Conservation (phyloP, 2,329 filamentous ascomycete genomes). For the Onygenales sp. region DNA sequence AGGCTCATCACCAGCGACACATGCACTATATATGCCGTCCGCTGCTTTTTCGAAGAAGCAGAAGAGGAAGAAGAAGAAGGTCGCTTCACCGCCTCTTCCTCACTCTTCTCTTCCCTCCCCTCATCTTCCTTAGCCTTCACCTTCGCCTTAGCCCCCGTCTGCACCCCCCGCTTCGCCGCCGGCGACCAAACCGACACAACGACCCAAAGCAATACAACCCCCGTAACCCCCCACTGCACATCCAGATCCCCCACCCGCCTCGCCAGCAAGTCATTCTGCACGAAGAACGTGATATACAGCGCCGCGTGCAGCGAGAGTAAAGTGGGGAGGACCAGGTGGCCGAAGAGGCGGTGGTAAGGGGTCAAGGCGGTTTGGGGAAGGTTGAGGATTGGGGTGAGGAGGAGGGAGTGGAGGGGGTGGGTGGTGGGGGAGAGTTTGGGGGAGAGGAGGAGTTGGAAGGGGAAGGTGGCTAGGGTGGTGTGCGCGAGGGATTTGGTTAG, state of each 20-base stretch:
- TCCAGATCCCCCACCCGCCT: constrained; percentile 49
- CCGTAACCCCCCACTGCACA: constrained; percentile 47
- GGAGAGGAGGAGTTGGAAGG: constrained; percentile 49
- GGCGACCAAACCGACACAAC: constrained; percentile 39
- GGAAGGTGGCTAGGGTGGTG: constrained; percentile 50
- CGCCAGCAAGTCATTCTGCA: constrained; percentile 39
- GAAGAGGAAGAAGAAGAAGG: constrained; percentile 2
- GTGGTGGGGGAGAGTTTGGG: constrained; percentile 33
- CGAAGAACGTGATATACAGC: constrained; percentile 51
- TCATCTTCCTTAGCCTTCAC: constrained; percentile 5
- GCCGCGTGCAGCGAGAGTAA: constrained; percentile 44
- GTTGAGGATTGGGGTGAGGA: constrained; percentile 46
- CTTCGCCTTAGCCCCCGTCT: not conserved
- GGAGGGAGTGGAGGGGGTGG: constrained; percentile 43
- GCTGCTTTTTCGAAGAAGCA: constrained; percentile 21
- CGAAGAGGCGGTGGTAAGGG: constrained; percentile 47
- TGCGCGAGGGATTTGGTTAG: constrained; percentile 54
- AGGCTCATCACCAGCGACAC: constrained; percentile 42
- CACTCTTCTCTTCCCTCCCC: constrained; percentile 9
- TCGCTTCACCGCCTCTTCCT: constrained; percentile 4
- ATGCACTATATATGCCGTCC: constrained; percentile 48
- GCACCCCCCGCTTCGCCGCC: constrained; percentile 10
- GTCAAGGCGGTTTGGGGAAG: constrained; percentile 49
- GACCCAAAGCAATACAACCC: constrained; percentile 37
- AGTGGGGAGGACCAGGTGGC: constrained; percentile 42